phyloP scores from a whole-genome alignment of 768 basidiomycete genomes.

The Boletellus ananas region DNA sequence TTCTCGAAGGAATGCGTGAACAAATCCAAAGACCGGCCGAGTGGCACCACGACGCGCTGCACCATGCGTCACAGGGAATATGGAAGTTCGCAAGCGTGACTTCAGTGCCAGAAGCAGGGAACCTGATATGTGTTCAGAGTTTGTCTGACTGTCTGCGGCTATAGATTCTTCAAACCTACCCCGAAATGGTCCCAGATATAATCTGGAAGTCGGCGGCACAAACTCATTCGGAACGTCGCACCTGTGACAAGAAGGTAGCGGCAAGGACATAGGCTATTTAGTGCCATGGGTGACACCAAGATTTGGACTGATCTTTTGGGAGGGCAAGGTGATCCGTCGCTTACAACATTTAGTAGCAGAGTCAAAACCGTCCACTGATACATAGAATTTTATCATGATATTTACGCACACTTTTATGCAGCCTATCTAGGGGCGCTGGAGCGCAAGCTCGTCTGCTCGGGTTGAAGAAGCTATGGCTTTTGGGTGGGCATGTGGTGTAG shows the following conservation, averaged over 20 bases:
- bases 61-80: constrained; percentile 1
- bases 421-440: too few relatives aligned
- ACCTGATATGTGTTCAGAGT: neutral
- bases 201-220: neutral
- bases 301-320: too few relatives aligned
- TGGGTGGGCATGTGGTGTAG: too few relatives aligned
- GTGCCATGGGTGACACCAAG: too few relatives aligned
- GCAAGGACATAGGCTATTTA: neutral
- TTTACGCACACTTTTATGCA: too few relatives aligned
- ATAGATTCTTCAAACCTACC: neutral
- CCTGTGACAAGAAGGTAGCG: too few relatives aligned
- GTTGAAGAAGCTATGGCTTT: too few relatives aligned
- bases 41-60: neutral
- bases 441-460: too few relatives aligned
- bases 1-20: neutral
- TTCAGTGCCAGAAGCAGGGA: neutral
- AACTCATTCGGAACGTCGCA: neutral
- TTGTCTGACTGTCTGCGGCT: neutral
- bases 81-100: constrained; percentile 2
- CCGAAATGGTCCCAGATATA: neutral
- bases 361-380: too few relatives aligned
- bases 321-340: too few relatives aligned
- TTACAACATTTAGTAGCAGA: too few relatives aligned
- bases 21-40: neutral
- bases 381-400: too few relatives aligned